Evolutionary conservation across 495 filamentous ascomycete species (phyloP), one percentile per base, ranked within the genome.

Genomic region (Annulohypoxylon maeteangense): DNA sequence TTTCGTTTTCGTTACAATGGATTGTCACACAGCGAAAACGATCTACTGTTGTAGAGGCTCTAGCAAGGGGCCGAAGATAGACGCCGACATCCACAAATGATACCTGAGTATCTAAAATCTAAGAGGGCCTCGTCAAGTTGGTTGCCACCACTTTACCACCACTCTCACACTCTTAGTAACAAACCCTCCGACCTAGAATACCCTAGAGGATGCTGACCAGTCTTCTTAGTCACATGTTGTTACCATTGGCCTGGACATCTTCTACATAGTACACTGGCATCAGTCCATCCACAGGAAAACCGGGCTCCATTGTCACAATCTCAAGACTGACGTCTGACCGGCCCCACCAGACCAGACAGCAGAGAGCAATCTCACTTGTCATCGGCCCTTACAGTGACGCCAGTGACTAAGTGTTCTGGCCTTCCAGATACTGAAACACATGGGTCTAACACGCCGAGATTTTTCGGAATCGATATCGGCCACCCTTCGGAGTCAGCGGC

Each of bases 181-280:
- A 62, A 67, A 36, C 67, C 67, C 53, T 55, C 38, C 47, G 67
- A 56, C 31, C 62, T 67, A 60, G 71, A 70, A 59, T 66, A 47
- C 27, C 54, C 60, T 69, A 31, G 66, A 62, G 25, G 12, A 50
- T 67, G 65, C 62, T 70, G 62, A 64, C 75, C 75, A 77, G 55
- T 77, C 75, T 60, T 34, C 65, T 65, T 53, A 54, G 62, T 70
- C 73, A 77, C 75, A 77, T 77, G 75, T 63, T 60, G 18, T 57
- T 66, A 54, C 62, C 38, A 67, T 64, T 68, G 73, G 68, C 23
- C 18, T 56, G 27, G n/a, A 70, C 12, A 40, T 20, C 20, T 6
- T 44, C 40, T 44, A 44, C 16, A 18, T 5, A 2, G 4, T 18
- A 44, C 36, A 66, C 61, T 62, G 57, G 73, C 62, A 72, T 68